Base-by-base conservation (phyloP, 2,329 filamentous ascomycete species). In the Xylogone sp. region DNA sequence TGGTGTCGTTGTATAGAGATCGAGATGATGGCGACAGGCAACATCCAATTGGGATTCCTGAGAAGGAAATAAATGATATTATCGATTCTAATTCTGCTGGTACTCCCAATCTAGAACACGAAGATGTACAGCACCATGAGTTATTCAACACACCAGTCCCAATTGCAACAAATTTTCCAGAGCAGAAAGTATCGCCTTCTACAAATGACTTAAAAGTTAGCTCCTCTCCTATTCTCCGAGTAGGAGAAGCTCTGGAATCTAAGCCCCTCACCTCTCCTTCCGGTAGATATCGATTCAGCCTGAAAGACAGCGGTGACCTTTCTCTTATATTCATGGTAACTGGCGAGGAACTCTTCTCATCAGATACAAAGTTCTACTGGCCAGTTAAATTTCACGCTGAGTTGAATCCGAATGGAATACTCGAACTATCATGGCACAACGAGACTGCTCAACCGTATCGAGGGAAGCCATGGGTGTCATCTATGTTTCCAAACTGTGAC, bases 301-400 rank as follows among this genome's bases (percentile, higher is more conserved):
- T 58, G 1, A 48, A 55, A 42, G 49, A 53, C 3, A 57, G 54
- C 48, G 56, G 56, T 5, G 51, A 55, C 16, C 52, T 58, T 13
- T 57, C 56, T 4, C 52, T 58, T 10, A 2, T 49, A 39, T 50
- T 53, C 42, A 47, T 29, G 20, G 53, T 43, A 24, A 58, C 55
- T 19, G 50, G 55, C 2, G 44, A 18, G 43, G 56, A 58, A 46
- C 50, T 57, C 13, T 58, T 58, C 42, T 53, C 53, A 10, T 58
- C 56, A 45, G 54, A 58, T 48, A 58, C 56, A 29, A 53, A 57
- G 27, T 55, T 57, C 31, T 19, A 57, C 22, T 58, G 56, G 56
- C 56, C 56, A 21, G 56, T 57, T 1, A 24, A 51, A 5, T 58
- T 50, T 53, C 55, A 55, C 21, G 55, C 51, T n/a, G 56, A 58